Evolutionary conservation across 1,139 yeast species (phyloP), one percentile per base, ranked within the genome.

Genomic region (Geotrichum phurueaensis): DNA sequence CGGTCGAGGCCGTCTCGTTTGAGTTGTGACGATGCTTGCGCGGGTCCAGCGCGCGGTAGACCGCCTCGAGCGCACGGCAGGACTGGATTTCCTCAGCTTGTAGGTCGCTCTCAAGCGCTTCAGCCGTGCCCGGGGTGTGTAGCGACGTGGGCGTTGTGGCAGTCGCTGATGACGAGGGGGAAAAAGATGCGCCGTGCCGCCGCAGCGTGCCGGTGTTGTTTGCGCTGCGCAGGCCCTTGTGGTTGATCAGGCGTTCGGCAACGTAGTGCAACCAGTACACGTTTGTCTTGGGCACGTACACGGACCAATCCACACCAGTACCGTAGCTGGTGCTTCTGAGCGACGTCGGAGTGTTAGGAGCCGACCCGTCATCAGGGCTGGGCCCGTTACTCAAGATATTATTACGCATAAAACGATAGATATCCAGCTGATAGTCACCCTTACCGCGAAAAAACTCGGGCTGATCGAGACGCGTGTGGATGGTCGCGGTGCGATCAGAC

Each of bases 401-500:
- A 29, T 65, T 66, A 25, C 76, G 67, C 84, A 82, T 81, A 54
- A 75, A 70, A 61, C 83, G 76, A 65, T 83, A 82, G 31, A 82
- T 76, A 58, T 82, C 85, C 67, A 78, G 81, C 62, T 80, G 84
- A 65, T 80, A 78, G 63, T 81, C 84, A 10, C 81, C 81, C 55
- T 77, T 73, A 50, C 82, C 82, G 60, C 76, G 75, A 70, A 80
- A 82, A 63, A 82, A 78, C 51, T 79, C 79, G 10, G 82, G 85
- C 65, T 82, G 83, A 62, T 76, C 79, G 57, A 78, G 65, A 2
- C 75, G 67, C 6, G 79, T 72, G 63, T 63, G 76, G 0, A 73
- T 63, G 1, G 69, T 64, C 39, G 25, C 29, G 18, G 45, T 5
- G 45, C 45, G 45, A 2, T 18, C 20, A n/a, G 68, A 67, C 10